Base-by-base conservation (phyloP, 2,329 filamentous ascomycete species). In the Sclerotinia nivalis region DNA sequence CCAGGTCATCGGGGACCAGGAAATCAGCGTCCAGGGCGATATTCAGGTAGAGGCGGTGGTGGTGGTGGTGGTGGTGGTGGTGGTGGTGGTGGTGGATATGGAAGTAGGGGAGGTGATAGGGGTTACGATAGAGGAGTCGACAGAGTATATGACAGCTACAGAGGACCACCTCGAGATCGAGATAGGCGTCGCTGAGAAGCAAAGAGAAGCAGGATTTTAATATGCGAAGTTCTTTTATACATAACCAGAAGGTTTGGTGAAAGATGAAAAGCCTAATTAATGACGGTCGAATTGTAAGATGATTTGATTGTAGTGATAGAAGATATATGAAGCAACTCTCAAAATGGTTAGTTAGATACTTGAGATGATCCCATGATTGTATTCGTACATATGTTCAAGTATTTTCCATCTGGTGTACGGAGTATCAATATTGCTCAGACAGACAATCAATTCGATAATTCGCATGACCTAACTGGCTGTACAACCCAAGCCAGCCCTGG, bases 1-100 rank as follows among this genome's bases (percentile, higher is more conserved):
- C 80, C 80, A 28, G 79, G 82, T 13, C 81, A 81, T 47, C 77
- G 75, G 69, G 79, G 78, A 68, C 69, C 71, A 52, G 54, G 50
- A 58, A 54, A 25, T 45, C 62, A 56, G 28, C 58, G 40, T 12
- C 25, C 55, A 37, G 55, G 55, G n/a, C 55, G 55, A 22, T 40
- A 37, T 22, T 34, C 31, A 18, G 54, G 43, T 47, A 43, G 54
- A 25, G 66, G 69, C n/a, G 28, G 34, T 12, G 31, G 55, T 15
- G 34, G 43, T 25, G 59, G 66, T 50, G 40, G 58, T 5, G 55
- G 34, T 31, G 37, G 62, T 25, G 37, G 61, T 10, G 37, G 56
- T 9, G 68, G 69, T 34, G 54, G 70, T 25, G 65, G 55, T 9
- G 20, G 60, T 10, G 66, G 66, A 15, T 54, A 52, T 65, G 34